A percentile compares a stretch with the other conserved stretches of the same genome.
Conservation (phyloP, 2,329 filamentous ascomycete genomes). For the Aspergillus uvarum region DNA sequence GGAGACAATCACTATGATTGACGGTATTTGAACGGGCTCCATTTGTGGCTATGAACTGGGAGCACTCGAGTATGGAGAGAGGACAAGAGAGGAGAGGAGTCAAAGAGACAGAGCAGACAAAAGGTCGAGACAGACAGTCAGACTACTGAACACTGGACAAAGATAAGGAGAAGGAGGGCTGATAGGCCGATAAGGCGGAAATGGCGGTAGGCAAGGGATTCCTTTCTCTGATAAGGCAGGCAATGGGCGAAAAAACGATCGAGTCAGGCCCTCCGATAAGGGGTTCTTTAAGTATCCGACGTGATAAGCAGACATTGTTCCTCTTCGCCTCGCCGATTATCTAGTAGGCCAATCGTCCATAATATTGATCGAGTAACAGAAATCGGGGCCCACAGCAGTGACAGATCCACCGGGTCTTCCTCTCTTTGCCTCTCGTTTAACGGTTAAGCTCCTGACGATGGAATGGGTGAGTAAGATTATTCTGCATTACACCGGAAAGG, state of each 20-base stretch:
- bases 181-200: constrained; percentile 1
- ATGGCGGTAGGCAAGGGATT: constrained; percentile 9
- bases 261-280: constrained; percentile 7
- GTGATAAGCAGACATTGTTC: neutral
- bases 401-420: neutral
- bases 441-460: neutral
- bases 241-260: constrained; percentile 3
- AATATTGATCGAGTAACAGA: constrained; percentile 19
- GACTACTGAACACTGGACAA: neutral
- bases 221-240: constrained; percentile 7
- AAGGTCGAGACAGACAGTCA: constrained; percentile 7
- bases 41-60: constrained; percentile 12
- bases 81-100: constrained; percentile 9
- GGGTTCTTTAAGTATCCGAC: constrained; percentile 11
- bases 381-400: constrained; percentile 9
- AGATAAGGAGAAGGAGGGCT: constrained; percentile 13
- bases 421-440: constrained; percentile 3
- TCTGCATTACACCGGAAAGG: neutral
- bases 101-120: constrained; percentile 14
- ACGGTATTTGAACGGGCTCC: constrained; percentile 32
- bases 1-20: constrained; percentile 76
- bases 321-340: neutral
- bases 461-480: neutral
- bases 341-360: neutral
- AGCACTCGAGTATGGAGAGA: constrained; percentile 6